Evolutionary conservation across 129 eudicot species (phyloP).

Genomic region (Smallanthus sonchifolius): DNA sequence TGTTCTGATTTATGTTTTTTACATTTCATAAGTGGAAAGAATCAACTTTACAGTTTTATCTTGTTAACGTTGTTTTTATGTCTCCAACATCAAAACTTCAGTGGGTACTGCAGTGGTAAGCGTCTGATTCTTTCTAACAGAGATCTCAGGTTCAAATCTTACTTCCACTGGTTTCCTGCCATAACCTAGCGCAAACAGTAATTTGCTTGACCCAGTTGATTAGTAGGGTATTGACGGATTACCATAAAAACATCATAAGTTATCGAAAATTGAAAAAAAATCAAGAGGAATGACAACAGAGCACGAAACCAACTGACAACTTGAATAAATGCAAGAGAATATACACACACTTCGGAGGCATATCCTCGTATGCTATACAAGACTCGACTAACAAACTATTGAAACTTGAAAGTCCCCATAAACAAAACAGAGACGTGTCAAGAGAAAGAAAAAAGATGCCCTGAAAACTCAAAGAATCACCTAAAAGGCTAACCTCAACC

Average conservation of each 20-base stretch:
- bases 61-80: neutral
- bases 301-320: neutral
- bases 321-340: slow-evolving; percentile 22
- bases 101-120: no score
- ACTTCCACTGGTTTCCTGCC: no score
- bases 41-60: neutral
- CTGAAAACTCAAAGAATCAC: slow-evolving; percentile 13
- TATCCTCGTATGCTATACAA: slow-evolving; percentile 26
- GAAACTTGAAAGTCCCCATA: slow-evolving; percentile 26
- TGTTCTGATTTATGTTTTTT: slow-evolving; percentile 8
- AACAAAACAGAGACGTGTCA: slow-evolving; percentile 26
- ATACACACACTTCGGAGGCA: slow-evolving; percentile 18
- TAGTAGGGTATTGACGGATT: no score
- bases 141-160: no score
- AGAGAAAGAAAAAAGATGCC: neutral
- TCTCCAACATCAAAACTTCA: neutral
- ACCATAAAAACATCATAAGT: no score
- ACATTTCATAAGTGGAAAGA: neutral
- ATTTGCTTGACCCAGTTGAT: no score
- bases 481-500: neutral
- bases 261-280: neutral
- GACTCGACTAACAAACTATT: slow-evolving; percentile 11
- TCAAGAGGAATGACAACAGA: neutral
- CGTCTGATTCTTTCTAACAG: no score
- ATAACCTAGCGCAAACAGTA: no score